phyloP scores from a whole-genome alignment of 306 rosid genomes.

The Trifolium repens region DNA sequence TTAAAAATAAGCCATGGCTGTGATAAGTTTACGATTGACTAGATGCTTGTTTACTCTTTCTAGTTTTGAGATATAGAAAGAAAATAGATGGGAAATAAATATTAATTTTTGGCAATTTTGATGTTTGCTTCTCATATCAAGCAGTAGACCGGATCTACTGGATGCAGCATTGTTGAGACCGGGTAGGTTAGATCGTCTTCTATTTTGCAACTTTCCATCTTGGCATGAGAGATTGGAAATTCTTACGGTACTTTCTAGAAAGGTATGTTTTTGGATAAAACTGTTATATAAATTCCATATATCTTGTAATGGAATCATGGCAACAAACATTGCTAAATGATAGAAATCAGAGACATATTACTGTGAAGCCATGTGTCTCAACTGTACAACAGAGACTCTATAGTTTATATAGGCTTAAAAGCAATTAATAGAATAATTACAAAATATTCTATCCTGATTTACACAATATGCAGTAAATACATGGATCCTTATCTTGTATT shows the following conservation, averaged over 20 bases:
- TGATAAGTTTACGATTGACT: constrained; percentile 21
- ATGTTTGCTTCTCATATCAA: constrained; percentile 52
- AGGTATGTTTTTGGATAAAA: constrained; percentile 57
- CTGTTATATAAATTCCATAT: constrained; percentile 5
- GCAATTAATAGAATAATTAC: background rate
- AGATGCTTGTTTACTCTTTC: constrained; percentile 20
- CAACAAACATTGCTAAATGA: background rate
- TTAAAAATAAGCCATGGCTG: constrained; percentile 11
- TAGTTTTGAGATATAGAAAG: constrained; percentile 23
- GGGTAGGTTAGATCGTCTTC: constrained; percentile 93
- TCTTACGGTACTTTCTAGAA: constrained; percentile 80
- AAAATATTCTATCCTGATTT: background rate
- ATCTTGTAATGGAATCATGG: constrained; percentile 5
- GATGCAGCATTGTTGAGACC: constrained; percentile 97
- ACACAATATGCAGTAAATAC: constrained; percentile 5
- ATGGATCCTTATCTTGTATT: background rate
- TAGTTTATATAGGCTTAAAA: background rate
- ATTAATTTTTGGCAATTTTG: constrained; percentile 27
- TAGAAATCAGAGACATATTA: background rate
- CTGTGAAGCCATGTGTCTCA: background rate
- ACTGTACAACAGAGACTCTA: background rate
- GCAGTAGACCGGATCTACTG: constrained; percentile 98
- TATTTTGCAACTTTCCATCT: constrained; percentile 92
- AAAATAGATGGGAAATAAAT: constrained; percentile 18
- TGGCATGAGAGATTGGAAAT: constrained; percentile 78